Percentiles rank a stretch among this genome's conserved stretches.
phyloP scores from a whole-genome alignment of 176 grass and related monocot genomes.

The Avena eriantha region DNA sequence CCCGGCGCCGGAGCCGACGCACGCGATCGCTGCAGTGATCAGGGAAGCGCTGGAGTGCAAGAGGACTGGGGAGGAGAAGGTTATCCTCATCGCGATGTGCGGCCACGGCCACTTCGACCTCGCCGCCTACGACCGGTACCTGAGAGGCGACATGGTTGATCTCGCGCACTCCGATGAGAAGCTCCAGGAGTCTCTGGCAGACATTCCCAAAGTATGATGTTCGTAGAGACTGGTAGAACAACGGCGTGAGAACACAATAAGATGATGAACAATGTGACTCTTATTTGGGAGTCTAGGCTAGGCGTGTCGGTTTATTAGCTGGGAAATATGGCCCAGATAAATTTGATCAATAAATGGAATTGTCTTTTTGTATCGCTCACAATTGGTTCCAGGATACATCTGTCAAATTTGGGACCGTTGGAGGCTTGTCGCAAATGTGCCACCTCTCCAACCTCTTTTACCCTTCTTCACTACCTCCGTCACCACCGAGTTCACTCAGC shows the following conservation, averaged over 20 bases:
- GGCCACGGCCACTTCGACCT: constrained; percentile 98
- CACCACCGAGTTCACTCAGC: too few species aligned
- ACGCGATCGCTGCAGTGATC: constrained; percentile 92
- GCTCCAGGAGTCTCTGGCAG: constrained; percentile 65
- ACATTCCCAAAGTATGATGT: constrained; percentile 57
- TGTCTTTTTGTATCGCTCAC: background rate
- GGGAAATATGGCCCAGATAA: background rate
- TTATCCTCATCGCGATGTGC: constrained; percentile 95
- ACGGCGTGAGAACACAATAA: background rate
- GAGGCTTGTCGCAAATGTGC: too few species aligned
- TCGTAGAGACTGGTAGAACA: too few species aligned
- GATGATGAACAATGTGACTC: background rate
- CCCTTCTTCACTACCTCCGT: too few species aligned
- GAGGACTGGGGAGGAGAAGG: constrained; percentile 85
- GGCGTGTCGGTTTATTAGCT: background rate
- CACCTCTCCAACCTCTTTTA: too few species aligned
- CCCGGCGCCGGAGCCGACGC: constrained; percentile 91
- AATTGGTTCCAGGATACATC: background rate
- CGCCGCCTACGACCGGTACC: constrained; percentile 76
- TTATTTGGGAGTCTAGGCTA: background rate
- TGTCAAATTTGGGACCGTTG: too few species aligned
- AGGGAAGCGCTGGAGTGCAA: constrained; percentile 89
- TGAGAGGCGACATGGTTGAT: constrained; percentile 84
- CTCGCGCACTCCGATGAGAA: constrained; percentile 61
- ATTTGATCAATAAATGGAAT: constrained; percentile 18